These are phyloP conservation scores for Mycena belliarum DNA, from an alignment of 768 basidiomycete species.

Conservation along the genomic window DNA sequence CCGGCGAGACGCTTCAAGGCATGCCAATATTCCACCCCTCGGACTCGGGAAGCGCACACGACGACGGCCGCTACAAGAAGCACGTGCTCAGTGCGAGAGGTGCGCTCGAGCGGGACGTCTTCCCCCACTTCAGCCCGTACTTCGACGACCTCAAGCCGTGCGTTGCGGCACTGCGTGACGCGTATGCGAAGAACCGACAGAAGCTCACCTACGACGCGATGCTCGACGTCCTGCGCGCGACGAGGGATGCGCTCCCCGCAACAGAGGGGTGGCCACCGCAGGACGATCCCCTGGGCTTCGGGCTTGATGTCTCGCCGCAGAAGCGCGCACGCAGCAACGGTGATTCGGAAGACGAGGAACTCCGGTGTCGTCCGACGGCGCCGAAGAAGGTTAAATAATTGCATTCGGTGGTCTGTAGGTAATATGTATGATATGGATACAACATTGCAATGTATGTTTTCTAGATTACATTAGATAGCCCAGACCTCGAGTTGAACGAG, in stretches of 20 bases:
- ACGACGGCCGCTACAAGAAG: background rate
- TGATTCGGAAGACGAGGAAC: background rate
- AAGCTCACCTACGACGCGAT: slow-evolving; percentile 6
- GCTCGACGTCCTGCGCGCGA: slow-evolving; percentile 9
- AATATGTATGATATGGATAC: background rate
- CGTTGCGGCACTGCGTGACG: slow-evolving; percentile 3
- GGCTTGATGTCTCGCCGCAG: background rate
- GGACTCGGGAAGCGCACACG: background rate
- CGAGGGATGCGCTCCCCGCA: background rate
- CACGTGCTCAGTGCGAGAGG: background rate
- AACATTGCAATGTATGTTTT: background rate
- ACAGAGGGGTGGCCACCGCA: background rate
- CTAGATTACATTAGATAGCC: background rate
- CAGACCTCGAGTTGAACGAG: too few relatives aligned
- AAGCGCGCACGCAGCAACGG: background rate
- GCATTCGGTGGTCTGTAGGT: background rate
- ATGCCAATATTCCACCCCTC: background rate
- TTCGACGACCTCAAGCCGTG: slow-evolving; percentile 9
- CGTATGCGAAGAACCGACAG: background rate
- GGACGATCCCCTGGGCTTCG: background rate
- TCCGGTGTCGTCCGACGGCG: background rate
- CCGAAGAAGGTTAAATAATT: background rate
- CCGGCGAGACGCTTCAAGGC: background rate
- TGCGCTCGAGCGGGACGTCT: background rate
- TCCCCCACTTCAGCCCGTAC: background rate